Percentiles rank a stretch among this genome's conserved stretches.
Conservation (phyloP, 306 rosid genomes). For the Trifolium fragiferum region DNA sequence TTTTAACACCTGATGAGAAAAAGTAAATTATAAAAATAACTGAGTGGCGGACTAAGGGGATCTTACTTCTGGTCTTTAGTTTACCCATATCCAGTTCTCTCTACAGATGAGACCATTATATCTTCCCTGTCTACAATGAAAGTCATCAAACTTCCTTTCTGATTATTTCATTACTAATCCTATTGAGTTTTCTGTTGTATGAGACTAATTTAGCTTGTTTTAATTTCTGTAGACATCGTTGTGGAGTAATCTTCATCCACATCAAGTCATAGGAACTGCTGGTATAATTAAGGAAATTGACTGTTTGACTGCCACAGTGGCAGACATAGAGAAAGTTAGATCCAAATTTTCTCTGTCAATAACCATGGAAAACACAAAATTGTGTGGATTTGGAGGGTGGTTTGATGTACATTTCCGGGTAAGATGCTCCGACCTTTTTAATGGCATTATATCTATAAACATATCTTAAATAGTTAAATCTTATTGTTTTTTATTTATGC, state of each 20-base stretch:
- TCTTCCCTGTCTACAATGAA: neutral
- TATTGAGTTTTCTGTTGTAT: conserved; percentile 15
- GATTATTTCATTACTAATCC: neutral
- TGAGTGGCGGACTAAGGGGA: too few relatives aligned
- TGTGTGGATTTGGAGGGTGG: conserved; percentile 95
- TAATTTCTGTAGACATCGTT: conserved; percentile 72
- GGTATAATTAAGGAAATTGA: conserved; percentile 81
- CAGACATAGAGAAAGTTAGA: conserved; percentile 76
- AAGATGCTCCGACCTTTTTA: conserved; percentile 45
- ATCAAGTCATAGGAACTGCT: conserved; percentile 85
- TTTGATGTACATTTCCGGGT: conserved; percentile 97
- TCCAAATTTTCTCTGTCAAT: conserved; percentile 62
- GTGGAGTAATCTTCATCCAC: conserved; percentile 93
- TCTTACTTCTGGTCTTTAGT: too few relatives aligned
- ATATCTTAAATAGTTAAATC: conserved; percentile 7
- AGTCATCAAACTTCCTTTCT: neutral
- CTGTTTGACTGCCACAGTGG: conserved; percentile 83
- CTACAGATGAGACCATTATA: neutral
- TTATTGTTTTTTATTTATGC: conserved; percentile 34
- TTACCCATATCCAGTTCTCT: neutral
- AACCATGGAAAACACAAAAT: conserved; percentile 59
- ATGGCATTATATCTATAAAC: conserved; percentile 6
- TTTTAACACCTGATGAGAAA: neutral
- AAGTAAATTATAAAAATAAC: too few relatives aligned
- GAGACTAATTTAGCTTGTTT: conserved; percentile 34